These are phyloP conservation scores for Phytophthora tubulina DNA, from an alignment of 352 stramenopile species.

Conservation along the genomic window DNA sequence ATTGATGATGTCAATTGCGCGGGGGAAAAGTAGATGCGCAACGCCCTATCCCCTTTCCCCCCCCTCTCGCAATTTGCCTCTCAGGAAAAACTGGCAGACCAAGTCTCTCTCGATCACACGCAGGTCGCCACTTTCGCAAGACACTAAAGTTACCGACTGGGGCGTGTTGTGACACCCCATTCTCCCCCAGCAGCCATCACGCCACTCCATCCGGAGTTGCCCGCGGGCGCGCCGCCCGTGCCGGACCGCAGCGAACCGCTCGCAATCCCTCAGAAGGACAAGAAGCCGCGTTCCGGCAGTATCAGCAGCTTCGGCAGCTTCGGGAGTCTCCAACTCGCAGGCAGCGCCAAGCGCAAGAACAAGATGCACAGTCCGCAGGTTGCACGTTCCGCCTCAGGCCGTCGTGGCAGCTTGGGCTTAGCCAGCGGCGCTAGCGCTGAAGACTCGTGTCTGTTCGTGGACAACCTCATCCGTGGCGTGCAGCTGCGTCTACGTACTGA, in stretches of 20 bases:
- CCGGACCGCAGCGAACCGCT: constrained; percentile 31
- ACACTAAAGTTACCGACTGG: background rate
- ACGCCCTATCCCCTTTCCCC: constrained; percentile 20
- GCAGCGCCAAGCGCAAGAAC: constrained; percentile 30
- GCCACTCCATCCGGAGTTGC: constrained; percentile 17
- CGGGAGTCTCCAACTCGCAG: constrained; percentile 29
- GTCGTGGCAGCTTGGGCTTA: constrained; percentile 32
- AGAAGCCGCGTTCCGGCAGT: constrained; percentile 32
- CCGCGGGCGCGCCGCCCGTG: constrained; percentile 8
- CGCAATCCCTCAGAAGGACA: constrained; percentile 17
- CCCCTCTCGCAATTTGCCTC: constrained; percentile 21
- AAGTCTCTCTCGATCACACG: constrained; percentile 29
- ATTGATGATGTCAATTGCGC: constrained; percentile 16
- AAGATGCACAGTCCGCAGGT: constrained; percentile 36
- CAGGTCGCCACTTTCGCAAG: constrained; percentile 11
- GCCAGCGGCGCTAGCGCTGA: constrained; percentile 49
- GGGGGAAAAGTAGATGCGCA: constrained; percentile 16
- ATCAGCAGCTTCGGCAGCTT: constrained; percentile 32
- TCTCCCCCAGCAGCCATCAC: constrained; percentile 28
- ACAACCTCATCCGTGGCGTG: constrained; percentile 74
- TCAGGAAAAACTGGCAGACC: constrained; percentile 18
- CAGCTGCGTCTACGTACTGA: constrained; percentile 68
- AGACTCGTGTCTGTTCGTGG: constrained; percentile 68
- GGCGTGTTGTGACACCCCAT: background rate
- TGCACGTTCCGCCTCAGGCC: constrained; percentile 8